A percentile compares a stretch with the other conserved stretches of the same genome.
Conservation (phyloP, 169 alveolate species). For the Plasmodium fragile region DNA sequence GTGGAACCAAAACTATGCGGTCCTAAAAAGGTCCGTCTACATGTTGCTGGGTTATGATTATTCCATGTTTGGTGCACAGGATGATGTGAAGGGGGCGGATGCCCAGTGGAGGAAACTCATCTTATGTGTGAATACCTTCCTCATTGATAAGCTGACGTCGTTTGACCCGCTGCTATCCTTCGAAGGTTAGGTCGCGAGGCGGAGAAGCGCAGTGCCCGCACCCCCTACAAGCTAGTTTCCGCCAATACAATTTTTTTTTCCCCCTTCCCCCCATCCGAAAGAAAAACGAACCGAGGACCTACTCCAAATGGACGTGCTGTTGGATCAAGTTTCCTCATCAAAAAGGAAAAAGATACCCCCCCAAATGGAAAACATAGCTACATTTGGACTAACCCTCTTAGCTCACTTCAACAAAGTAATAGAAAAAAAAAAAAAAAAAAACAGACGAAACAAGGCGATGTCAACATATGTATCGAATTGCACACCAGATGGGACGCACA, state of each 20-base stretch:
- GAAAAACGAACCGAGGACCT: constrained; percentile 37
- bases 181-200: constrained; percentile 24
- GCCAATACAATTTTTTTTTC: neutral
- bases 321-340: neutral
- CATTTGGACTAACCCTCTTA: constrained; percentile 59
- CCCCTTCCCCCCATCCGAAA: neutral
- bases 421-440: neutral
- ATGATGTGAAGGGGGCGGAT: neutral
- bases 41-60: constrained; percentile 27
- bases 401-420: constrained; percentile 37
- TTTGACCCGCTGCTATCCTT: constrained; percentile 29
- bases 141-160: constrained; percentile 40
- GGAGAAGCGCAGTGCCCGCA: neutral
- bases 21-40: constrained; percentile 8
- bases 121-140: neutral
- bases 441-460: neutral
- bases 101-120: constrained; percentile 44
- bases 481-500: neutral
- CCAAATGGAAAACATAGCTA: constrained; percentile 51
- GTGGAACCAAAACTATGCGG: neutral
- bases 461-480: neutral
- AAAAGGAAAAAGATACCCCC: neutral
- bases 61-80: neutral
- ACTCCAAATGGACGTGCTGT: neutral
- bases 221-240: neutral